phyloP scores from a whole-genome alignment of 2,329 filamentous ascomycete species.

The Zymoseptoria brevis region DNA sequence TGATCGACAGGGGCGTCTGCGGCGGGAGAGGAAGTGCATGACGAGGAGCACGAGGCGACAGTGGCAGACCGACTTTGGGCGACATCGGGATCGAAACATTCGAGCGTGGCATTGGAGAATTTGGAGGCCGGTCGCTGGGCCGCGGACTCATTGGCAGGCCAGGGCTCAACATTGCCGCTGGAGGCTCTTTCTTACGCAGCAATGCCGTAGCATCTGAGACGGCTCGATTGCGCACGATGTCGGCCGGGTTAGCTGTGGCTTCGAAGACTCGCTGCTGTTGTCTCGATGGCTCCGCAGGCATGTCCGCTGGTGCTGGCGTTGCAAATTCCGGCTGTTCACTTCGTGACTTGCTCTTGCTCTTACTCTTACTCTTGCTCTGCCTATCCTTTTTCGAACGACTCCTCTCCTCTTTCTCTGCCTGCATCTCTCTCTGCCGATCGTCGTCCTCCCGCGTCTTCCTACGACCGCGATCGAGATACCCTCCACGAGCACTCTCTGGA shows the following conservation, averaged over 20 bases:
- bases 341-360: not conserved
- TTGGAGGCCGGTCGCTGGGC: slow-evolving; percentile 51
- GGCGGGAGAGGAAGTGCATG: slow-evolving; percentile 66
- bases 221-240: slow-evolving; percentile 23
- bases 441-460: slow-evolving; percentile 83
- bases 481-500: slow-evolving; percentile 38
- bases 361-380: slow-evolving; percentile 52
- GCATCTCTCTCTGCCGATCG: slow-evolving; percentile 64
- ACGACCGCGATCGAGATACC: slow-evolving; percentile 52
- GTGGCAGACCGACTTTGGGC: slow-evolving; percentile 49
- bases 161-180: slow-evolving; percentile 49
- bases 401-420: slow-evolving; percentile 55
- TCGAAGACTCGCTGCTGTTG: slow-evolving; percentile 11
- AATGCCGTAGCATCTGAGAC: slow-evolving; percentile 18
- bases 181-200: slow-evolving; percentile 29
- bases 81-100: slow-evolving; percentile 62
- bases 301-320: slow-evolving; percentile 6
- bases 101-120: slow-evolving; percentile 52
- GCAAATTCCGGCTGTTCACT: slow-evolving; percentile 9
- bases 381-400: slow-evolving; percentile 66
- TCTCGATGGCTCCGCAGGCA: slow-evolving; percentile 6
- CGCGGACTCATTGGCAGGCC: slow-evolving; percentile 57
- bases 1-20: slow-evolving; percentile 58
- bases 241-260: slow-evolving; percentile 19
- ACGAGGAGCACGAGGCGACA: slow-evolving; percentile 66